phyloP scores from a whole-genome alignment of 805 yeast genomes.

The Ogataea degrootiae region DNA sequence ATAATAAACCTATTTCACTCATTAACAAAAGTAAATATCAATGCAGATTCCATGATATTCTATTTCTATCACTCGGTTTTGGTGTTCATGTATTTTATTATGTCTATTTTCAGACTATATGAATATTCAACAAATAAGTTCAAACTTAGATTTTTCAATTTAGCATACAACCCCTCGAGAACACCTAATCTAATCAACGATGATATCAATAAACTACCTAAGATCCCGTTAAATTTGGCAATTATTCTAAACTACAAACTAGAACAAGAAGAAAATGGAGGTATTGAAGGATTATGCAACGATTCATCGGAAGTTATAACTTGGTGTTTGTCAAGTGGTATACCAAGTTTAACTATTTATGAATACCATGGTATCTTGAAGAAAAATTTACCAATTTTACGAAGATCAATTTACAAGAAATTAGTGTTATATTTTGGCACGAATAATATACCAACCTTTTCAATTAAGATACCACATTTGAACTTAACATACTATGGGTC shows the following conservation, averaged over 20 bases:
- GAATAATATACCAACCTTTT: conserved; percentile 56
- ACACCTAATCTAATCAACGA: conserved; percentile 84
- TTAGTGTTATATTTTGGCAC: conserved; percentile 73
- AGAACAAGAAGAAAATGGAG: conserved; percentile 85
- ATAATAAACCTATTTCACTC: conserved; percentile 17
- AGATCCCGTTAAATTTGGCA: conserved; percentile 74
- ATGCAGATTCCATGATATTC: conserved; percentile 11
- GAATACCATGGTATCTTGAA: conserved; percentile 73
- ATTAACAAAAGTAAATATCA: neutral
- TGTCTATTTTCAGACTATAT: conserved; percentile 50
- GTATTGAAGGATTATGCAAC: conserved; percentile 72
- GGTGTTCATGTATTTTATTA: conserved; percentile 47
- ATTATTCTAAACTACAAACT: conserved; percentile 69
- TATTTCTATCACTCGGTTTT: conserved; percentile 45
- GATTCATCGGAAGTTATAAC: conserved; percentile 74
- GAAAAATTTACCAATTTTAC: conserved; percentile 48
- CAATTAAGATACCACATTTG: conserved; percentile 63
- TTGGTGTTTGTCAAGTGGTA: conserved; percentile 91
- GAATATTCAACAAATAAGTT: conserved; percentile 49
- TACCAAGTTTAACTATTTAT: conserved; percentile 65
- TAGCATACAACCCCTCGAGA: conserved; percentile 64
- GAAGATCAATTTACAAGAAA: conserved; percentile 51
- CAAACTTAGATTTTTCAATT: conserved; percentile 52
- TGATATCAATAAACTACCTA: conserved; percentile 67
- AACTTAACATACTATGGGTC: conserved; percentile 44